A percentile compares a stretch with the other conserved stretches of the same genome.
Conservation (phyloP, 768 basidiomycete genomes). For the Coprinellus micaceus region DNA sequence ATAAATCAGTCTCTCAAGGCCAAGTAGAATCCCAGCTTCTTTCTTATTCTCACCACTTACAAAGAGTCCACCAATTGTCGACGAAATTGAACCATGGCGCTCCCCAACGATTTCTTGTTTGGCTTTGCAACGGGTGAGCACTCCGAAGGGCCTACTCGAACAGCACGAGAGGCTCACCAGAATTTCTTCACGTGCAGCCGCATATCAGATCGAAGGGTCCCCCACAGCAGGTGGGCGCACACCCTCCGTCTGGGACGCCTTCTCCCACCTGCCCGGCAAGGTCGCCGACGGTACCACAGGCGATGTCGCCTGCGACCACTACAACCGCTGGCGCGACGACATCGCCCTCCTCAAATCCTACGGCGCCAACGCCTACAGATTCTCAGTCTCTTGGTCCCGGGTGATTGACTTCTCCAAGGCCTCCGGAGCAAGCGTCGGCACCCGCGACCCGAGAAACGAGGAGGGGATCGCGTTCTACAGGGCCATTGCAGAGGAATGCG, state of each 20-base stretch:
- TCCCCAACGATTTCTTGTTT: constrained; percentile 32
- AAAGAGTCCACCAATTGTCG: too few species aligned
- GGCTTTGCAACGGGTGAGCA: constrained; percentile 33
- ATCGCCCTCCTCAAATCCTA: constrained; percentile 57
- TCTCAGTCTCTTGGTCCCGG: constrained; percentile 72
- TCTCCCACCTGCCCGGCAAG: constrained; percentile 49
- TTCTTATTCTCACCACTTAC: too few species aligned
- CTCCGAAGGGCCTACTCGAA: neutral
- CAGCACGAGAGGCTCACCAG: neutral
- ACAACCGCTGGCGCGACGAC: constrained; percentile 62
- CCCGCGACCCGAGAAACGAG: constrained; percentile 61
- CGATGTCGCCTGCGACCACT: constrained; percentile 67
- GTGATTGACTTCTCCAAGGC: constrained; percentile 48
- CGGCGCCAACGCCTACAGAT: constrained; percentile 69
- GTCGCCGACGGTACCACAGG: constrained; percentile 62
- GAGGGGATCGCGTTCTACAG: constrained; percentile 67
- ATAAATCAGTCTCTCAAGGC: too few species aligned
- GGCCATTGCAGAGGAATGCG: constrained; percentile 59
- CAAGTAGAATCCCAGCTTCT: too few species aligned
- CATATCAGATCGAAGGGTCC: constrained; percentile 75
- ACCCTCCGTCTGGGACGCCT: constrained; percentile 72
- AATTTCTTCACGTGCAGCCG: constrained; percentile 32
- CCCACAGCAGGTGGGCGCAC: constrained; percentile 51
- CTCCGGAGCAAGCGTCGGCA: constrained; percentile 16
- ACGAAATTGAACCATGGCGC: constrained; percentile 6